Evolutionary conservation across 1,284 basidiomycete species (phyloP), one percentile per base, ranked within the genome.

Genomic region (Ceratobasidium sp.): DNA sequence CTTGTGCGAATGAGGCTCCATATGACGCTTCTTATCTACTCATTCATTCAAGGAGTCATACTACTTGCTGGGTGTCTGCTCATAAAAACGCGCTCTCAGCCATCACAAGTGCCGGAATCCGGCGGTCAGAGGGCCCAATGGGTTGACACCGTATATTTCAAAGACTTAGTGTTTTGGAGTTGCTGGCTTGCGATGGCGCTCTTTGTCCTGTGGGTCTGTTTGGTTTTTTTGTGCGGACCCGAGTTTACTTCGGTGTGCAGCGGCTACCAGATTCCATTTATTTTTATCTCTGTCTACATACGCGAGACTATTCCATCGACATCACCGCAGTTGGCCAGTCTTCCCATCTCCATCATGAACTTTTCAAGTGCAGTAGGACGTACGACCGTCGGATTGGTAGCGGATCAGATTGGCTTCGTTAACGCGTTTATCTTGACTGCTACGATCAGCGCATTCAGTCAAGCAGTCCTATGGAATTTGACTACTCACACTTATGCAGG

Each of bases 311-410:
- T 72, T 29, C 57, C 73, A 21, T 4, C 33, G 14, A 25, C 11
- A 7, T 47, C 56, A 13, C 41, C 70, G 25, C 56, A 70, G 62
- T n/a, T 73, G 25, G 42, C 68, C 56, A 57, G 67, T 44, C 70
- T 73, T 7, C 74, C 74, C 0, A 71, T 73, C 27, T 67, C 72
- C 13, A 59, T 73, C 16, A 71, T 72, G 70, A 74, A 73, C 69
- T 72, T 73, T 41, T 68, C 74, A 1, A 71, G 73, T 27, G 71
- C 72, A 5, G 16, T 73, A 33, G 74, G 73, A 6, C 66, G 74
- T 5, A 70, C 71, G 11, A 42, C 69, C n/a, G 72, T 73, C 19
- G 74, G 74, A 9, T 52, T 73, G 14, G 30, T 53, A 9, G 73
- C 72, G 13, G 73, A 74, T 56, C 58, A 64, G 36, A 69, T 74